Conservation (phyloP, 352 stramenopile genomes). For the Phytophthora pisi region DNA sequence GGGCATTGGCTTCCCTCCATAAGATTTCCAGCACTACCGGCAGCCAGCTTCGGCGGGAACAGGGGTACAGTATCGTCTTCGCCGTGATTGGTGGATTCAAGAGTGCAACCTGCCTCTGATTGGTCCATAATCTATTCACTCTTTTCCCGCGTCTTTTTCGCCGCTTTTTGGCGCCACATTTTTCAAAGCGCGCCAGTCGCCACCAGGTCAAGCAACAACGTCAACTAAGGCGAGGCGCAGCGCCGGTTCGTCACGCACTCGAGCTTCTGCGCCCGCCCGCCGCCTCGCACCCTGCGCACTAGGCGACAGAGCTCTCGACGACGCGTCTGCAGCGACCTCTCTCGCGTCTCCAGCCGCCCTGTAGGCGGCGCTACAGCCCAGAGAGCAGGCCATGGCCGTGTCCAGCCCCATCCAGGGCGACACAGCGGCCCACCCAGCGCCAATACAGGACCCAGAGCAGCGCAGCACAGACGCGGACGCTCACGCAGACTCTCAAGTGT, state of each 20-base stretch:
- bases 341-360: constrained; percentile 4
- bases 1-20: too few relatives aligned
- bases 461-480: not conserved
- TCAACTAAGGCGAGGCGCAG: too few relatives aligned
- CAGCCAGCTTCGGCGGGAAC: too few relatives aligned
- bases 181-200: constrained; percentile 18
- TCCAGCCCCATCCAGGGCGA: constrained; percentile 7
- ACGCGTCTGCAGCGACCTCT: not conserved
- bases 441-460: not conserved
- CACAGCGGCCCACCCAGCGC: not conserved
- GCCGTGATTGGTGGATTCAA: constrained; percentile 16
- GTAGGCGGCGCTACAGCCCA: constrained; percentile 10
- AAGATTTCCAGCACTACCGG: too few relatives aligned
- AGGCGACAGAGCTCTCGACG: constrained; percentile 11
- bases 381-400: constrained; percentile 15
- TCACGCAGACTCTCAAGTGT: not conserved
- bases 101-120: not conserved
- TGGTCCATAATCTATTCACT: constrained; percentile 10
- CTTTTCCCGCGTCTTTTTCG: constrained; percentile 29
- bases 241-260: constrained; percentile 1
- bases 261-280: not conserved
- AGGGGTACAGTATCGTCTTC: not conserved
- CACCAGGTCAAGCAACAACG: not conserved
- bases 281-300: not conserved
- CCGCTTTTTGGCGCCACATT: constrained; percentile 18